These are phyloP conservation scores for Pichia sp. DNA, from an alignment of 1,139 yeast genomes.

Conservation along the genomic window DNA sequence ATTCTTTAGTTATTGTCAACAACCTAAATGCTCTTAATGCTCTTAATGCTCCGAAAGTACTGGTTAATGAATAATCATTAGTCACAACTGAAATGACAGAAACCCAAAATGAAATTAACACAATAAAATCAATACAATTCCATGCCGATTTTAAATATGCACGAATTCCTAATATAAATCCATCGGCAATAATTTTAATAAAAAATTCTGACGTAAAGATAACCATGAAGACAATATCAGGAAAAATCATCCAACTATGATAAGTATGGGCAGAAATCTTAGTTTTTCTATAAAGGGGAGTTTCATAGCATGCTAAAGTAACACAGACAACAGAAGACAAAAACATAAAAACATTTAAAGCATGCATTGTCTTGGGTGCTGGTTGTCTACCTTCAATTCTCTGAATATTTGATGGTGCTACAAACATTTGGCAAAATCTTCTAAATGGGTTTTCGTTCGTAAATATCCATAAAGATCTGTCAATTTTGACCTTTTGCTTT, in stretches of 20 bases:
- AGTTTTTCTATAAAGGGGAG: constrained; percentile 61
- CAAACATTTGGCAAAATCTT: constrained; percentile 65
- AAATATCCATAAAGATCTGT: constrained; percentile 47
- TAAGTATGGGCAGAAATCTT: constrained; percentile 23
- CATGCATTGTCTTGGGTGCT: constrained; percentile 42
- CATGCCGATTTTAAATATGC: constrained; percentile 80
- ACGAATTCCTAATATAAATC: constrained; percentile 72
- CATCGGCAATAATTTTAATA: constrained; percentile 81
- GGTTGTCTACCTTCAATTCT: constrained; percentile 76
- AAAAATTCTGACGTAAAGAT: constrained; percentile 67
- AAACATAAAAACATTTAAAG: constrained; percentile 52
- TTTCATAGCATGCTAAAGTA: constrained; percentile 66
- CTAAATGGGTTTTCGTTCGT: constrained; percentile 62
- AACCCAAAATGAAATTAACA: constrained; percentile 73
- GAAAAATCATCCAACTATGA: constrained; percentile 56
- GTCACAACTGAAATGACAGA: constrained; percentile 60
- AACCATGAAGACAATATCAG: constrained; percentile 56
- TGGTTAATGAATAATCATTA: constrained; percentile 50
- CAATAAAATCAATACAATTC: constrained; percentile 76
- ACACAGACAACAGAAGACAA: constrained; percentile 64
- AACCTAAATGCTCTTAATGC: constrained; percentile 84
- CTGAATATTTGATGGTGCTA: constrained; percentile 66
- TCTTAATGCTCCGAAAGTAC: constrained; percentile 74
- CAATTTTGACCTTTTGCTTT: constrained; percentile 1
- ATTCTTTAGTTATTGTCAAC: constrained; percentile 69